Conservation (phyloP, 768 basidiomycete species). For the Russula abietina region DNA sequence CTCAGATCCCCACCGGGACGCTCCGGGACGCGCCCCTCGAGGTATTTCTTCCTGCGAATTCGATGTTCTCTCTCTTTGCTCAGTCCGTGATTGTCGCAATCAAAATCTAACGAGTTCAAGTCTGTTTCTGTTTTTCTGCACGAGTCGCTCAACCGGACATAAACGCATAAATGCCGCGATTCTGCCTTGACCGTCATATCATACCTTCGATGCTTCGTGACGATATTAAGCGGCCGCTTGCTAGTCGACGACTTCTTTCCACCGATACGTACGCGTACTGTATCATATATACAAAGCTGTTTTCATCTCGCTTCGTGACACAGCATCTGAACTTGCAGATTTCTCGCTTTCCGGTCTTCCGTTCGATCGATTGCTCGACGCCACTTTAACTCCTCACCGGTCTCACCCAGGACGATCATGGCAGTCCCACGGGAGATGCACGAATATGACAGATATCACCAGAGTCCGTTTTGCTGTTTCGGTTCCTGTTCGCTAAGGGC, state of each 20-base stretch:
- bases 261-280: neutral
- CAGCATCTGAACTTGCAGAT: neutral
- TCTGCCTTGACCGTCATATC: no score
- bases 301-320: neutral
- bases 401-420: neutral
- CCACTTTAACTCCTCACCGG: neutral
- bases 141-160: neutral
- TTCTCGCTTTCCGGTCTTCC: constrained; percentile 13
- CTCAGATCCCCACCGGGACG: neutral
- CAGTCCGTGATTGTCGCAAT: neutral
- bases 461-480: neutral
- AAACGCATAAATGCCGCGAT: constrained; percentile 5
- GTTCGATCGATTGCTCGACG: neutral
- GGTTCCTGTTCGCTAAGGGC: neutral
- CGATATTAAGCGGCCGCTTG: neutral
- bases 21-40: neutral
- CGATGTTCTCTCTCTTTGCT: neutral
- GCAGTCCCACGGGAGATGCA: neutral
- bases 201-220: constrained; percentile 2
- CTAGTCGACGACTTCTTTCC: neutral
- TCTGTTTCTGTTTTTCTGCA: no score
- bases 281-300: neutral
- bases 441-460: neutral
- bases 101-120: neutral
- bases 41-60: constrained; percentile 1